Conservation (phyloP, 768 basidiomycete genomes). For the Rhodosporidiobolus odoratus region DNA sequence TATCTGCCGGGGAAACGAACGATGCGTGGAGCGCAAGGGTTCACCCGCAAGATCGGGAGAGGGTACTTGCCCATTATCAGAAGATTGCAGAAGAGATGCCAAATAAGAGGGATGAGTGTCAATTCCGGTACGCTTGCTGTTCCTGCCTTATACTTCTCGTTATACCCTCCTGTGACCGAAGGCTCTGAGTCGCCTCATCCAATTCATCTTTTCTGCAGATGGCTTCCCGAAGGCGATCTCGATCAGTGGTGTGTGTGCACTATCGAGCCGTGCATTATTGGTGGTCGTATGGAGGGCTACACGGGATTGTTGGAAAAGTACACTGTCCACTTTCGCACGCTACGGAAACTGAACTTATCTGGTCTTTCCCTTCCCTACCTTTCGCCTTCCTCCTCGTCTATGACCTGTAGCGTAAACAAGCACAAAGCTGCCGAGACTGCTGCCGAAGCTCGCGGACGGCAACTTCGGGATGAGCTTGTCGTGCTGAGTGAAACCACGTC, state of each 20-base stretch:
- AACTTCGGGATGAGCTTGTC: conserved; percentile 12
- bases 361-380: not conserved
- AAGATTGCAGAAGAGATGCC: not conserved
- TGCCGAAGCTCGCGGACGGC: not conserved
- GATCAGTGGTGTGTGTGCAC: conserved; percentile 3
- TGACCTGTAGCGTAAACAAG: conserved; percentile 3
- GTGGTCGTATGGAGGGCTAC: conserved; percentile 9
- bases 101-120: not conserved
- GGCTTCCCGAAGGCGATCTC: not conserved
- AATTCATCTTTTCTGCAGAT: not conserved
- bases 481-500: not conserved
- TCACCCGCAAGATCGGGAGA: conserved; percentile 10
- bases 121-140: not conserved
- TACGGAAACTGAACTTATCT: not conserved
- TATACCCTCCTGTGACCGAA: not conserved
- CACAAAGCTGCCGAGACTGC: conserved; percentile 17
- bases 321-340: not conserved
- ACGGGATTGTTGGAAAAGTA: conserved; percentile 18
- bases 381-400: too few species aligned
- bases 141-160: not conserved
- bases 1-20: conserved; percentile 1
- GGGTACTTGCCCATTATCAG: not conserved
- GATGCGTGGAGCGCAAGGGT: conserved; percentile 5
- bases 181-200: not conserved
- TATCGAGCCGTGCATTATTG: conserved; percentile 13